These are phyloP conservation scores for Cyclospora cayetanensis DNA, from an alignment of 169 alveolate species.

Conservation along the genomic window DNA sequence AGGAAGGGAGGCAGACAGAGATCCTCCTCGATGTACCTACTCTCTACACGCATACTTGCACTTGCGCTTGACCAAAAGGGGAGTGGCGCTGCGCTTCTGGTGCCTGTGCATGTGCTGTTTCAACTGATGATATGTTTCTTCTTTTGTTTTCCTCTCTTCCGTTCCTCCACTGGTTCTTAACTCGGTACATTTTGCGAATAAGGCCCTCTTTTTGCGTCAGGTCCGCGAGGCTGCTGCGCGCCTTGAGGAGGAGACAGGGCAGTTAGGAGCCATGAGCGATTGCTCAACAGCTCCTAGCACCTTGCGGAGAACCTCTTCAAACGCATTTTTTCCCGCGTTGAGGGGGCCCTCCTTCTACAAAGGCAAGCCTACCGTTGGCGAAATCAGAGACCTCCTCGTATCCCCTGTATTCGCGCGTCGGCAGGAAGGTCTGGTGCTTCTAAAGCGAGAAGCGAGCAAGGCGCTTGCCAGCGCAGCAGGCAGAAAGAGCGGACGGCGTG, in stretches of 20 bases:
- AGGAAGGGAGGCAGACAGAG: no score
- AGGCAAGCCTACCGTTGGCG: background rate
- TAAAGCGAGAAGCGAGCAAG: background rate
- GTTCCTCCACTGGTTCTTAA: background rate
- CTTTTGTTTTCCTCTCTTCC: background rate
- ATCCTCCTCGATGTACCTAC: no score
- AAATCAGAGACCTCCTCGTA: background rate
- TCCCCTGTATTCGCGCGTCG: background rate
- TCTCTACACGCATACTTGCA: no score
- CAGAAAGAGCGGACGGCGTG: background rate
- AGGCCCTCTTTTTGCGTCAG: background rate
- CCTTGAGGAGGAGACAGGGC: background rate
- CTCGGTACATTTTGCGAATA: background rate
- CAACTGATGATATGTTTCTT: no score
- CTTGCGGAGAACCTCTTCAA: background rate
- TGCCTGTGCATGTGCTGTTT: no score
- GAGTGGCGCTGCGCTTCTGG: no score
- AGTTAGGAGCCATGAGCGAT: background rate
- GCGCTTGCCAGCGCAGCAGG: background rate
- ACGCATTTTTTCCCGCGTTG: background rate
- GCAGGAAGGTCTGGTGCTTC: background rate
- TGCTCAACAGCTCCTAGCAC: background rate
- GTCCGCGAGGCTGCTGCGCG: background rate
- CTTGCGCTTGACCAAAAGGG: no score
- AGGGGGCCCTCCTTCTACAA: background rate